Evolutionary conservation across 768 basidiomycete species (phyloP).

Genomic region (Russula abietina): DNA sequence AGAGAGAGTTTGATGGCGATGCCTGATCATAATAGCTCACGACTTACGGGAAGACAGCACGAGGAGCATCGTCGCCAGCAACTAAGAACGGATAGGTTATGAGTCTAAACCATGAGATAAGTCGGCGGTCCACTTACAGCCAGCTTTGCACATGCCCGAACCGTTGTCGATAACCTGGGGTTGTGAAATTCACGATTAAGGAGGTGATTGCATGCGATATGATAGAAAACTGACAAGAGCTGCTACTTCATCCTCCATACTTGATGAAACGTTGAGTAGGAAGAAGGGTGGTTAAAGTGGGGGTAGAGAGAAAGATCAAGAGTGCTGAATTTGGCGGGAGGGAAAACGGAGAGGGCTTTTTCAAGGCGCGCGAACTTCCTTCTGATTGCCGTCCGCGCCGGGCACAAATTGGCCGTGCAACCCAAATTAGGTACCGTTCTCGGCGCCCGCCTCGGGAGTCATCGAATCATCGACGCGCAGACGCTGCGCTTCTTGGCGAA

Average conservation of each 20-base stretch:
- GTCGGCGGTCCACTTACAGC: constrained; percentile 55
- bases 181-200: constrained; percentile 14
- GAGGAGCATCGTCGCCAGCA: constrained; percentile 79
- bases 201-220: constrained; percentile 8
- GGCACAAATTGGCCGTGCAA: neutral
- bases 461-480: neutral
- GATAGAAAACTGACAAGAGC: constrained; percentile 39
- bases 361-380: neutral
- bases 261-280: constrained; percentile 23
- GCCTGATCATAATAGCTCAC: neutral
- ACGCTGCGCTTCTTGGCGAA: constrained; percentile 13
- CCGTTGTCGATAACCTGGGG: constrained; percentile 82
- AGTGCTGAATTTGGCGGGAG: neutral
- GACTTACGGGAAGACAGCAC: constrained; percentile 90
- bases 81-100: constrained; percentile 82
- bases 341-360: neutral
- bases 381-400: constrained; percentile 6
- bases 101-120: constrained; percentile 38
- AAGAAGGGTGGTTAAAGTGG: neutral
- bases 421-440: constrained; percentile 2
- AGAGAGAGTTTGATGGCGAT: constrained; percentile 9
- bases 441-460: neutral
- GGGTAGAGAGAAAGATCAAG: neutral
- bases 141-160: constrained; percentile 99
- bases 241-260: constrained; percentile 63